These are phyloP conservation scores for Thelonectria rubi DNA, from an alignment of 2,329 filamentous ascomycete species.

Conservation along the genomic window DNA sequence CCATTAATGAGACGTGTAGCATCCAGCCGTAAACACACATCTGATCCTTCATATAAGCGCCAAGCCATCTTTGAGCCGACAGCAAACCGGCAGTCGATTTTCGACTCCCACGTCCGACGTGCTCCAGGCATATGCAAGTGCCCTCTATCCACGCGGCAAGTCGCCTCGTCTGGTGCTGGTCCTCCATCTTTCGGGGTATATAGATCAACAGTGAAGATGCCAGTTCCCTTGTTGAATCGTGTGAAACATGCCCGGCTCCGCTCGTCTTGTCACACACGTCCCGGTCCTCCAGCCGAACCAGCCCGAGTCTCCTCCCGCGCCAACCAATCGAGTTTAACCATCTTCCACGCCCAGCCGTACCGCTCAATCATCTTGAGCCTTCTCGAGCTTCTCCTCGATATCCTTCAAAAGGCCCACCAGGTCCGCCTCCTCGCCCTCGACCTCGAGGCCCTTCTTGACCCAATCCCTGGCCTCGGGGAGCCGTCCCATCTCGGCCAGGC, in stretches of 20 bases:
- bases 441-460: conserved; percentile 80
- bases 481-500: conserved; percentile 89
- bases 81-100: neutral
- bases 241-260: neutral
- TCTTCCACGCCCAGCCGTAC: neutral
- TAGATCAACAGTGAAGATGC: neutral
- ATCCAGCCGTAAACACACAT: neutral
- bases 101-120: neutral
- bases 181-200: neutral
- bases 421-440: conserved; percentile 77
- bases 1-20: neutral
- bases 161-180: neutral
- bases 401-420: conserved; percentile 71
- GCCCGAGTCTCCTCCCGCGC: neutral
- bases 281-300: neutral
- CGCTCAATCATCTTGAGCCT: conserved; percentile 46
- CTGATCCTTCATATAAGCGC: neutral
- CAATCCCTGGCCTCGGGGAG: conserved; percentile 84
- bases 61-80: neutral
- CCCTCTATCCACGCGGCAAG: neutral
- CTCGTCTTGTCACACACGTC: neutral
- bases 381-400: conserved; percentile 59
- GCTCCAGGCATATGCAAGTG: neutral
- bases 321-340: neutral
- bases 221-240: neutral